Percentiles rank a stretch among this genome's conserved stretches.
Evolutionary conservation across 305 asterid genomes (phyloP).

Genomic region (Fraxinus nigra): DNA sequence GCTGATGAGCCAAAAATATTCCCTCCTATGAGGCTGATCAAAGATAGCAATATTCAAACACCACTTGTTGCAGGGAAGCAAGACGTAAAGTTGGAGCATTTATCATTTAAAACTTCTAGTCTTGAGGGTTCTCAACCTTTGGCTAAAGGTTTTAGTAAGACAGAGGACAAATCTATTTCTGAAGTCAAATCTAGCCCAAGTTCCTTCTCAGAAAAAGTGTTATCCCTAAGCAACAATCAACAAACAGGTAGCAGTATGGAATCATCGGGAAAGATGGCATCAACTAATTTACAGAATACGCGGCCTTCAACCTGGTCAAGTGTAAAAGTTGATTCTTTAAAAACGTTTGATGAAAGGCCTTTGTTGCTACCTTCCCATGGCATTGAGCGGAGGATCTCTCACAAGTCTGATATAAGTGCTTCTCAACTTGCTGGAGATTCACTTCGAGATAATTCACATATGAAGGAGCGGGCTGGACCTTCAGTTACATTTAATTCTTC

Average conservation of each 20-base stretch:
- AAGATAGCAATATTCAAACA: conserved; percentile 19
- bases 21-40: conserved; percentile 21
- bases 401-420: conserved; percentile 17
- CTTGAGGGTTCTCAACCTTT: conserved; percentile 21
- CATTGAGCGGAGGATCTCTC: conserved; percentile 19
- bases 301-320: neutral
- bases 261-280: conserved; percentile 33
- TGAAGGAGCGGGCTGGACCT: conserved; percentile 41
- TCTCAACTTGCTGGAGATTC: conserved; percentile 38
- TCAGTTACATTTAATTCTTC: conserved; percentile 33
- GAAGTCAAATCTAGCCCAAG: conserved; percentile 40
- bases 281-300: conserved; percentile 24
- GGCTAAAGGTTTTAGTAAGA: conserved; percentile 12
- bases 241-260: conserved; percentile 31
- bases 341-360: conserved; percentile 23
- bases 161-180: conserved; percentile 32
- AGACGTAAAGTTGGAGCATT: conserved; percentile 21
- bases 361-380: conserved; percentile 10
- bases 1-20: conserved; percentile 32
- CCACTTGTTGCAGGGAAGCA: conserved; percentile 19
- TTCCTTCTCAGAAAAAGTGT: conserved; percentile 33
- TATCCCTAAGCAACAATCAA: conserved; percentile 32
- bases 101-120: conserved; percentile 22
- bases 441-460: conserved; percentile 32
- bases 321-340: neutral